phyloP scores from a whole-genome alignment of 441 rosid genomes.

The Isatis lusitanica region DNA sequence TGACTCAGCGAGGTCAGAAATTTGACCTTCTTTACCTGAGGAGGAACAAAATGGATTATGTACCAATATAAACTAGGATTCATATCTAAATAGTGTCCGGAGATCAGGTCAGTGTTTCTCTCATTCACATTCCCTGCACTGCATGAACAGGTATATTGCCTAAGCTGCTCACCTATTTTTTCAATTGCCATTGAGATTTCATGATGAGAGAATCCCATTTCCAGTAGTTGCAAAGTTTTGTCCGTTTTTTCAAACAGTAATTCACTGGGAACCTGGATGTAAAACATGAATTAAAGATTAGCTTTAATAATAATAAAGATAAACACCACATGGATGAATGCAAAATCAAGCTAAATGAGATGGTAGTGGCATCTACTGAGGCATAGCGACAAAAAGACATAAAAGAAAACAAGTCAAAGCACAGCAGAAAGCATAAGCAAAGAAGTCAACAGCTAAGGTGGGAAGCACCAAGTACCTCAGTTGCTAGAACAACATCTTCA shows the following conservation, averaged over 20 bases:
- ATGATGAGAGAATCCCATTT: constrained; percentile 87
- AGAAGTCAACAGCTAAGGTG: not conserved
- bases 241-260: constrained; percentile 68
- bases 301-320: not conserved
- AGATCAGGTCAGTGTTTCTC: not conserved
- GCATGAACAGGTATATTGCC: constrained; percentile 14
- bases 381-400: not conserved
- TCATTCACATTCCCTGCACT: not conserved
- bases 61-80: not conserved
- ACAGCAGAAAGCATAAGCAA: not conserved
- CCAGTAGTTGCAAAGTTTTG: constrained; percentile 74
- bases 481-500: not conserved
- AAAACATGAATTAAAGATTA: constrained; percentile 31
- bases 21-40: constrained; percentile 69
- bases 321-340: not conserved
- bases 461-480: constrained; percentile 31
- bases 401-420: not conserved
- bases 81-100: not conserved
- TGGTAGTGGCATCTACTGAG: not conserved
- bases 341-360: not conserved
- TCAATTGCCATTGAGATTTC: constrained; percentile 84
- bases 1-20: constrained; percentile 71
- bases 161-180: constrained; percentile 60
- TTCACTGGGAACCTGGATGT: constrained; percentile 66
- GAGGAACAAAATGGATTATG: constrained; percentile 9